phyloP scores from a whole-genome alignment of 1,139 yeast genomes.

The Hyphopichia pseudoburtonii region DNA sequence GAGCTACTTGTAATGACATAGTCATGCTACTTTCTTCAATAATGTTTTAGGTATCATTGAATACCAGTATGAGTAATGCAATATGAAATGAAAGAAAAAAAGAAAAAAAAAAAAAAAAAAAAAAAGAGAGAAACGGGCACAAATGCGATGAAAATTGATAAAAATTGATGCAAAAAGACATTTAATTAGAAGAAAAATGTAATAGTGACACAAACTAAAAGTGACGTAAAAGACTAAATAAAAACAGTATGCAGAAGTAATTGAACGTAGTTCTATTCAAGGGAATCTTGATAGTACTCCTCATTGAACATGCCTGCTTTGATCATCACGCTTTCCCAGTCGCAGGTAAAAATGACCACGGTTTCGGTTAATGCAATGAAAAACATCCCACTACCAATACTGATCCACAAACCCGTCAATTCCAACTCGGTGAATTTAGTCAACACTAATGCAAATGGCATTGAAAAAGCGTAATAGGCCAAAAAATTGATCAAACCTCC shows the following conservation, averaged over 20 bases:
- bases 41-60: no score
- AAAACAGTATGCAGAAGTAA: not conserved
- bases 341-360: conserved; percentile 33
- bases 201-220: no score
- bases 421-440: conserved; percentile 56
- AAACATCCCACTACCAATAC: conserved; percentile 75
- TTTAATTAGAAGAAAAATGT: no score
- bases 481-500: conserved; percentile 80
- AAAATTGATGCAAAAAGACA: not conserved
- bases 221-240: not conserved
- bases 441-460: conserved; percentile 66
- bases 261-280: not conserved
- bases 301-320: conserved; percentile 29
- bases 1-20: no score
- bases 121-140: no score
- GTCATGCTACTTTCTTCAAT: no score
- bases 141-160: no score
- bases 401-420: conserved; percentile 83
- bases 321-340: conserved; percentile 42
- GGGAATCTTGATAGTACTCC: conserved; percentile 15
- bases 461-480: conserved; percentile 62
- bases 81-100: no score
- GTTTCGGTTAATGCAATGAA: conserved; percentile 65
- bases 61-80: no score
- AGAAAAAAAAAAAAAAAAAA: no score